Base-by-base conservation (phyloP, 305 asterid species). In the Fraxinus floribunda region DNA sequence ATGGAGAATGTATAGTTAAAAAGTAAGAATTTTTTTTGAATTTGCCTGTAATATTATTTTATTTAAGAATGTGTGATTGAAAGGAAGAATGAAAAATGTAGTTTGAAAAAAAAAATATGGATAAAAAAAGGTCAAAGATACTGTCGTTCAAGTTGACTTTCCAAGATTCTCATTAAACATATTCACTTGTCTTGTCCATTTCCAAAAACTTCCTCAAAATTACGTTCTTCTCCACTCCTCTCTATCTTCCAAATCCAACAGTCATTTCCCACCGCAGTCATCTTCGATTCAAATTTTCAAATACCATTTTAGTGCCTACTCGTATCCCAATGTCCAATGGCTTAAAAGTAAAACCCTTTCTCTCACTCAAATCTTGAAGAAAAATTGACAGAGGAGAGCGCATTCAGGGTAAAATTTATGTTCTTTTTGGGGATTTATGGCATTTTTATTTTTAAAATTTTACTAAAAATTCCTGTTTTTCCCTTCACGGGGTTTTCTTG, bases 201-300 rank as follows among this genome's bases (percentile, higher is more conserved):
- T 87, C 83, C 83, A 74, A 15, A 44, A 20, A 62, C 32, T 62
- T 24, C 9, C 13, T 16, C 18, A 15, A 55, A 55, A 55, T 55
- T 55, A 55, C 66, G 36, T 35, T 7, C 41, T 20, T 60, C 8
- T 60, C 70, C 30, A 20, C 13, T 7, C 22, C 3, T 18, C 66
- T 52, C 81, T 72, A 78, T 76, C 81, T 83, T 62, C 85, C 86
- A 84, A 60, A 26, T 84, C 83, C 86, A 81, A 81, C 81, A 82
- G 55, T 77, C 68, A 52, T 81, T 35, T 41, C 13, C 35, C 49
- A 78, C 41, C 34, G 20, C 60, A 75, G 32, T 16, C 16, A 71
- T 57, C 91, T 88, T 93, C 84, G 89, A 79, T 89, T 93, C 92
- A 93, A 93, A 94, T 75, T 90, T 93, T 91, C 83, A 85, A 85